These are phyloP conservation scores for Xerocomus brunneocitrinus DNA, from an alignment of 768 basidiomycete species.

Conservation along the genomic window DNA sequence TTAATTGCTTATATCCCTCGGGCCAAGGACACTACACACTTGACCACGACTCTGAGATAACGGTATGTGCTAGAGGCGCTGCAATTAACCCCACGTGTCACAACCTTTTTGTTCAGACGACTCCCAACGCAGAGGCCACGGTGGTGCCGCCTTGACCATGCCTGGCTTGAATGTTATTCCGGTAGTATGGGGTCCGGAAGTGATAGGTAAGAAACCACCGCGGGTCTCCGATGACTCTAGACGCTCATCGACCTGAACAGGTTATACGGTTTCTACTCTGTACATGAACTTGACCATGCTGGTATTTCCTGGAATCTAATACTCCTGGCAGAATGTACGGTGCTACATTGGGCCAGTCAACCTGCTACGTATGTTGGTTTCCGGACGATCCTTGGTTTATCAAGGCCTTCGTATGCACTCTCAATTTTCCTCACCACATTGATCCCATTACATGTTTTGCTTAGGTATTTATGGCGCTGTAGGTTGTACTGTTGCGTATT, in stretches of 20 bases:
- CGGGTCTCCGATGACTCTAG: background rate
- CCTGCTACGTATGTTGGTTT: constrained; percentile 10
- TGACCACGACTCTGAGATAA: too few species aligned
- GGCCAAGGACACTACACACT: too few species aligned
- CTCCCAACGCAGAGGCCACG: background rate
- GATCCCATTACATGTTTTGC: background rate
- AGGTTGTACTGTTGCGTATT: background rate
- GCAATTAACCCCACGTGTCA: background rate
- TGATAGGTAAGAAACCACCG: constrained; percentile 4
- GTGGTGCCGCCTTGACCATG: background rate
- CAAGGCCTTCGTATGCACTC: constrained; percentile 4
- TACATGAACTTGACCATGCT: background rate
- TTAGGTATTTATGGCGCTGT: constrained; percentile 6
- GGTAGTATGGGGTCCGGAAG: background rate
- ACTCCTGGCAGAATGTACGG: constrained; percentile 9
- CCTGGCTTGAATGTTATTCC: background rate
- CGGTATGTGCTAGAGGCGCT: too few species aligned
- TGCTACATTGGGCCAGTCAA: constrained; percentile 7
- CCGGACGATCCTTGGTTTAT: constrained; percentile 2
- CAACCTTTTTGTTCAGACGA: background rate
- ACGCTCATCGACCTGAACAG: background rate
- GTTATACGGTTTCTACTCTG: constrained; percentile 1
- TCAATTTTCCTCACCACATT: background rate
- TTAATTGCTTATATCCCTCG: too few species aligned
- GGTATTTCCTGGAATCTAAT: background rate